Conservation (phyloP, 2,329 filamentous ascomycete genomes). For the Nemania bipapillata region DNA sequence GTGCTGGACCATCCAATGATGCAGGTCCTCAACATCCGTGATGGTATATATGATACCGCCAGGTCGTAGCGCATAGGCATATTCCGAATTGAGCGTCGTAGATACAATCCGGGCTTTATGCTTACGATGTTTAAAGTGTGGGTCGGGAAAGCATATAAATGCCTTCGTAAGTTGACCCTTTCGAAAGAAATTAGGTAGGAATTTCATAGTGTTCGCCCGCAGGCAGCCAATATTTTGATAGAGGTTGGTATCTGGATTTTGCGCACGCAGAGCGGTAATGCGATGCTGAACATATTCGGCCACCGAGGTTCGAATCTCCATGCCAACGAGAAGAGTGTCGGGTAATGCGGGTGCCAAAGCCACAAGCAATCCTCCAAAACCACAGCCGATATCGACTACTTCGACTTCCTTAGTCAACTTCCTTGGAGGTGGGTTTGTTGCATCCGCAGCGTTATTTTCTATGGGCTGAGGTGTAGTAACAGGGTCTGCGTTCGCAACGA, state of each 20-base stretch:
- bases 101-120: conserved; percentile 97
- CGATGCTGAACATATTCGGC: conserved; percentile 90
- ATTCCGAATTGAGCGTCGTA: conserved; percentile 87
- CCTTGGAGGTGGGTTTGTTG: conserved; percentile 43
- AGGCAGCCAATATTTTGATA: conserved; percentile 92
- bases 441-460: conserved; percentile 24
- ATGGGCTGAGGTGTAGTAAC: conserved; percentile 43
- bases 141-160: conserved; percentile 98
- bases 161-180: conserved; percentile 85
- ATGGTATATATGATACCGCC: conserved; percentile 95
- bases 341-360: conserved; percentile 85
- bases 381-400: conserved; percentile 95
- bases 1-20: conserved; percentile 91
- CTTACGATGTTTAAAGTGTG: conserved; percentile 96
- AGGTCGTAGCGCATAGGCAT: conserved; percentile 84
- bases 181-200: conserved; percentile 95
- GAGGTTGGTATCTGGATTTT: conserved; percentile 63
- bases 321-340: conserved; percentile 82
- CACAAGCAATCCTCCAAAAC: conserved; percentile 90
- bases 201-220: conserved; percentile 98
- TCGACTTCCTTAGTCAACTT: conserved; percentile 77
- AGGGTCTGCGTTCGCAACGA: conserved; percentile 59
- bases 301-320: conserved; percentile 93
- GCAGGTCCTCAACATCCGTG: conserved; percentile 94
- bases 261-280: conserved; percentile 80